These are phyloP conservation scores for Albizia julibrissin DNA, from an alignment of 306 rosid genomes.

Conservation along the genomic window DNA sequence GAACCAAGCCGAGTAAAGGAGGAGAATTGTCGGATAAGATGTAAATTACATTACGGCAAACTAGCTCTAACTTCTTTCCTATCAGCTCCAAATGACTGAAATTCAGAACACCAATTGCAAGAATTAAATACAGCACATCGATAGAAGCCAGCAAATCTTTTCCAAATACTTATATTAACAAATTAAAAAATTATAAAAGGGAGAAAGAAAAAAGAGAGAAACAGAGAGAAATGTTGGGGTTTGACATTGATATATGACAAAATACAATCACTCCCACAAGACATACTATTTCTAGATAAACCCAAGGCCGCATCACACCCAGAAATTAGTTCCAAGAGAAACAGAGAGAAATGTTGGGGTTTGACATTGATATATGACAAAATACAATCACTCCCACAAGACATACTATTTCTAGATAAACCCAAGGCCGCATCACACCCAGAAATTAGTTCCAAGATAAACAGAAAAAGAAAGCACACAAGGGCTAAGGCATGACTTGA, in stretches of 20 bases:
- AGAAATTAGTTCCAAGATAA: background rate
- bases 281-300: background rate
- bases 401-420: background rate
- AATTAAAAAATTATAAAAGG: background rate
- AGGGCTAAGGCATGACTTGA: too few species aligned
- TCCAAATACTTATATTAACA: background rate
- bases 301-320: background rate
- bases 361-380: background rate
- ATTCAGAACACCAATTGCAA: constrained; percentile 16
- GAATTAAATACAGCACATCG: constrained; percentile 1
- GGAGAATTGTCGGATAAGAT: background rate
- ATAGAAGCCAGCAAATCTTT: background rate
- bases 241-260: background rate
- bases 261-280: background rate
- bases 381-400: background rate
- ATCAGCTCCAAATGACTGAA: constrained; percentile 71
- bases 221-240: background rate
- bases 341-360: background rate
- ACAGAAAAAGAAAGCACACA: background rate
- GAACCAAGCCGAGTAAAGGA: background rate
- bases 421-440: background rate
- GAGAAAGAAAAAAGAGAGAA: background rate
- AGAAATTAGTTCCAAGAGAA: background rate
- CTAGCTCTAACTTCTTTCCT: constrained; percentile 69
- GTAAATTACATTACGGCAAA: constrained; percentile 53